These are phyloP conservation scores for Groenewaldozyma auringiensis DNA, from an alignment of 1,139 yeast genomes.

Conservation along the genomic window DNA sequence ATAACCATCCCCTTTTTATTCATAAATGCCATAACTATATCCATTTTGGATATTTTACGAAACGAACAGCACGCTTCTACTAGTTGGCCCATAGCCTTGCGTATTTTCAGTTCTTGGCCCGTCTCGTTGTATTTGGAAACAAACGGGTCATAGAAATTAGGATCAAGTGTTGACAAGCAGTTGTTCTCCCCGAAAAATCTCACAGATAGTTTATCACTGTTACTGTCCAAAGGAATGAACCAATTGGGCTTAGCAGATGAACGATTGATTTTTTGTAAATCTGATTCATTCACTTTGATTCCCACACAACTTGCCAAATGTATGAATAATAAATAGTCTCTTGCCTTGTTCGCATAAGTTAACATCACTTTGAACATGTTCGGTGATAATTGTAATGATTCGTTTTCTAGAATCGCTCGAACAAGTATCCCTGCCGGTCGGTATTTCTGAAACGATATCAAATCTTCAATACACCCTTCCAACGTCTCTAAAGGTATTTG, in stretches of 20 bases:
- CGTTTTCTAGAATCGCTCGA: neutral
- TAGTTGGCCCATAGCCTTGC: conserved; percentile 6
- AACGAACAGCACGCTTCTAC: conserved; percentile 20
- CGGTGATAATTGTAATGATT: neutral
- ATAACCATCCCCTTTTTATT: conserved; percentile 10
- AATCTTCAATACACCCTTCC: neutral
- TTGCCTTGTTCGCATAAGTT: neutral
- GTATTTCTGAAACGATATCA: neutral
- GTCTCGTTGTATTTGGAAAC: neutral
- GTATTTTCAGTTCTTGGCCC: neutral
- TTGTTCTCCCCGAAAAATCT: neutral
- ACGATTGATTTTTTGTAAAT: neutral
- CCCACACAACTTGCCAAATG: neutral
- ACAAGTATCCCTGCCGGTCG: conserved; percentile 2
- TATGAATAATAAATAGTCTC: conserved; percentile 1
- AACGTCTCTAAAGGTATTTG: neutral
- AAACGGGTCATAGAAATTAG: neutral
- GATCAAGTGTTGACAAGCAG: neutral
- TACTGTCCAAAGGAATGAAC: neutral
- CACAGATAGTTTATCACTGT: neutral
- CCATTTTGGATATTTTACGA: conserved; percentile 18
- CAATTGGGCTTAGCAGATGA: neutral
- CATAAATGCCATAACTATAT: conserved; percentile 20
- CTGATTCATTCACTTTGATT: neutral
- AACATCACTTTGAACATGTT: neutral